A percentile compares a stretch with the other conserved stretches of the same genome.
Evolutionary conservation across 75 land plant genomes (phyloP).

Genomic region (Pinus tabuliformis): DNA sequence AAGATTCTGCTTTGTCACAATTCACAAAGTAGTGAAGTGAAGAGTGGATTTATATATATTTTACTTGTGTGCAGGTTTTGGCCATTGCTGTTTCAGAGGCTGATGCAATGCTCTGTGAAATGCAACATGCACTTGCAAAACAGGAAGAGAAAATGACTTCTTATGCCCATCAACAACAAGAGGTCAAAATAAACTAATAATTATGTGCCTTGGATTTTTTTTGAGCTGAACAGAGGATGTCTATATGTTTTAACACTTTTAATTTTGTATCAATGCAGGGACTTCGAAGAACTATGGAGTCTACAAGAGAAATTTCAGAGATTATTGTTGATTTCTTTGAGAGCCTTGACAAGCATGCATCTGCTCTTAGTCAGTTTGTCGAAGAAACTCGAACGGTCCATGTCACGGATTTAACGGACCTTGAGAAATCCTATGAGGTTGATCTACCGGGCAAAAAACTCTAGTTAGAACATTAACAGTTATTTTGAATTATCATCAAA

Average conservation of each 20-base stretch:
- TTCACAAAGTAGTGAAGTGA: neutral
- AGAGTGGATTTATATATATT: constrained; percentile 1
- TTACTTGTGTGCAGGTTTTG: constrained; percentile 18
- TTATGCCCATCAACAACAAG: constrained; percentile 34
- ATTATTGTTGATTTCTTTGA: constrained; percentile 20
- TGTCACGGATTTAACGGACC: constrained; percentile 23
- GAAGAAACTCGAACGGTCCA: constrained; percentile 17
- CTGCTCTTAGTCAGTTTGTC: constrained; percentile 18
- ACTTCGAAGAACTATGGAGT: constrained; percentile 19
- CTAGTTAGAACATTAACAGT: neutral
- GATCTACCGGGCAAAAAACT: neutral
- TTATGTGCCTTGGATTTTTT: neutral
- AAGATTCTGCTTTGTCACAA: neutral
- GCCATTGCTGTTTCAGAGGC: constrained; percentile 32
- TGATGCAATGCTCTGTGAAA: constrained; percentile 18
- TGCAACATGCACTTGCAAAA: constrained; percentile 22
- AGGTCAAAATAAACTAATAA: constrained; percentile 17
- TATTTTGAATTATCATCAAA: no score
- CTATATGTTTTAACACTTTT: neutral
- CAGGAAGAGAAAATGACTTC: constrained; percentile 30
- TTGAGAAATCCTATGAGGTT: constrained; percentile 40
- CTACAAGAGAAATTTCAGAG: constrained; percentile 26
- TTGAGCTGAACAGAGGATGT: no score
- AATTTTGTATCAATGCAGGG: constrained; percentile 14
- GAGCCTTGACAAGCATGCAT: constrained; percentile 24